Evolutionary conservation across 768 basidiomycete genomes (phyloP).

Genomic region (Xerocomellus chrysenteron): DNA sequence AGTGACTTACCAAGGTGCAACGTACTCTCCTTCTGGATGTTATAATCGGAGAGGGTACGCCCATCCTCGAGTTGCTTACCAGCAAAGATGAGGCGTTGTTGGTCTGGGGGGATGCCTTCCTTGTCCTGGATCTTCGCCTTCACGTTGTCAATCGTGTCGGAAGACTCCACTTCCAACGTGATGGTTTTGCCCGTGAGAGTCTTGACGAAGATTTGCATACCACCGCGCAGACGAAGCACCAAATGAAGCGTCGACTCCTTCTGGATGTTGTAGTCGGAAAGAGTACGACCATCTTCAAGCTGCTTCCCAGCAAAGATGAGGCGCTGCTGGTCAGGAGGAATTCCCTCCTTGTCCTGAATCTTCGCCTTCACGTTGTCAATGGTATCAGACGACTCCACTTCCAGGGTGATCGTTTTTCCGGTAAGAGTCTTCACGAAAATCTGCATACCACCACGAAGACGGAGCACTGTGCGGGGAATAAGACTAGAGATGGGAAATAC

Average conservation of each 20-base stretch:
- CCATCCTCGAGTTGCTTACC: constrained; percentile 81
- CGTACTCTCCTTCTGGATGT: constrained; percentile 74
- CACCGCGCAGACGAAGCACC: constrained; percentile 70
- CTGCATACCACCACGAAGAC: constrained; percentile 89
- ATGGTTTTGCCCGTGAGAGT: constrained; percentile 76
- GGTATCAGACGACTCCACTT: constrained; percentile 91
- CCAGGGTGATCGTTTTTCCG: constrained; percentile 90
- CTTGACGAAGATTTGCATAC: constrained; percentile 75
- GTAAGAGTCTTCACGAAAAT: constrained; percentile 88
- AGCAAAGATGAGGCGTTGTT: constrained; percentile 77
- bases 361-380: constrained; percentile 89
- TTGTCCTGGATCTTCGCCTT: constrained; percentile 80
- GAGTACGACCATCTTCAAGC: constrained; percentile 89
- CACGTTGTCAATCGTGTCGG: constrained; percentile 75
- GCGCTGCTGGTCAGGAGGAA: constrained; percentile 83
- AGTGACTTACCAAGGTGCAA: constrained; percentile 49
- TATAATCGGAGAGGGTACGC: constrained; percentile 74
- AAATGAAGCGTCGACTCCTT: constrained; percentile 79
- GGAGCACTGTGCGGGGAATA: constrained; percentile 48
- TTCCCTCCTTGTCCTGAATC: constrained; percentile 83
- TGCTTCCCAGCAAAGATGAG: constrained; percentile 94
- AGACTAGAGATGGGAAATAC: not conserved
- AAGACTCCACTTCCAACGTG: constrained; percentile 72
- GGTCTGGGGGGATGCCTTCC: constrained; percentile 78
- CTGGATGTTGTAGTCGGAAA: constrained; percentile 80